These are phyloP conservation scores for Aspergillus sp. DNA, from an alignment of 2,329 filamentous ascomycete genomes.

Conservation along the genomic window DNA sequence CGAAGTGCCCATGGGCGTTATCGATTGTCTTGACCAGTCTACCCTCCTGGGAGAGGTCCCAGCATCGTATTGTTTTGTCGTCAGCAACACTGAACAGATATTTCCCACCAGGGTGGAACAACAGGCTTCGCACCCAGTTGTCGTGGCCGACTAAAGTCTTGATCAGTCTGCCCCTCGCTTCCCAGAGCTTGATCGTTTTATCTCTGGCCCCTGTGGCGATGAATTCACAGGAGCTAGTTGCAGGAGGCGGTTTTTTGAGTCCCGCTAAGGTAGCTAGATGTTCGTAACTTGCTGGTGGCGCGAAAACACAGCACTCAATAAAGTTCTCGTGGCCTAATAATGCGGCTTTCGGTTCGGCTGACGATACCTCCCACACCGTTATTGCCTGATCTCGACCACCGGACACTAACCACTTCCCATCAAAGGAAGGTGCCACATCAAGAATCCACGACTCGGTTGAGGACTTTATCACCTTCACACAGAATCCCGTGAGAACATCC, in stretches of 20 bases:
- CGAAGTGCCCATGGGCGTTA: constrained; percentile 79
- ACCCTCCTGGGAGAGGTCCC: constrained; percentile 88
- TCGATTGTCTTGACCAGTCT: constrained; percentile 81
- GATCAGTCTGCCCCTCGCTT: constrained; percentile 77
- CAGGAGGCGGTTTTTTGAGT: constrained; percentile 75
- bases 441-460: constrained; percentile 71
- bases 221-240: constrained; percentile 71
- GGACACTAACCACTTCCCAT: constrained; percentile 79
- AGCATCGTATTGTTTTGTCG: constrained; percentile 89
- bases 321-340: constrained; percentile 84
- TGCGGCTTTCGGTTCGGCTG: constrained; percentile 73
- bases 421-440: constrained; percentile 76
- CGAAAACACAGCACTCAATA: constrained; percentile 83
- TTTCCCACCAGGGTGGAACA: constrained; percentile 90
- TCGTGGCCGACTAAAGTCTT: constrained; percentile 86
- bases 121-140: constrained; percentile 85
- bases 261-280: constrained; percentile 76
- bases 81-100: constrained; percentile 84
- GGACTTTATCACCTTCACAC: constrained; percentile 78
- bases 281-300: constrained; percentile 75
- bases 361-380: constrained; percentile 80
- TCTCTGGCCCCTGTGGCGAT: constrained; percentile 86
- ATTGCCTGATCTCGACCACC: constrained; percentile 78
- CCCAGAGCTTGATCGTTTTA: constrained; percentile 89
- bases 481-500: constrained; percentile 90